A percentile compares a stretch with the other conserved stretches of the same genome.
Conservation (phyloP, 164 flowering plant genomes). For the Vitis rupestris region DNA sequence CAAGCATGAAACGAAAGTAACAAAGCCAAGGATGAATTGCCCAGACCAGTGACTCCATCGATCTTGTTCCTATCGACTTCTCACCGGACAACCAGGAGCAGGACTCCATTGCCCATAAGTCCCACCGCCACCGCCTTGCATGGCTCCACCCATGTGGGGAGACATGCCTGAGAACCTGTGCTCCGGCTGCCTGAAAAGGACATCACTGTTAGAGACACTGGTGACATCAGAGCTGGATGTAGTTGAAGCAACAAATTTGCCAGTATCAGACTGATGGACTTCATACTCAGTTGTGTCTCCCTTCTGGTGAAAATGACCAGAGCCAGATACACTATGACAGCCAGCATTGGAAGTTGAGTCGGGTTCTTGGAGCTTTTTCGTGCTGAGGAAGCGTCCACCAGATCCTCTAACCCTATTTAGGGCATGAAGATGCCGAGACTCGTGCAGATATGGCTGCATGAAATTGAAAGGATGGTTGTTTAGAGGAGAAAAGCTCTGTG, state of each 20-base stretch:
- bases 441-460: conserved; percentile 81
- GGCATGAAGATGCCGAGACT: conserved; percentile 88
- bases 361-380: conserved; percentile 43
- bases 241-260: conserved; percentile 22
- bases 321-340: conserved; percentile 11
- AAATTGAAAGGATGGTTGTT: background rate
- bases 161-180: conserved; percentile 31
- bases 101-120: conserved; percentile 30
- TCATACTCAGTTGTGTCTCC: conserved; percentile 23
- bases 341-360: conserved; percentile 10
- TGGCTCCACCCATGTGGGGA: conserved; percentile 30
- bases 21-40: conserved; percentile 98
- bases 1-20: conserved; percentile 3
- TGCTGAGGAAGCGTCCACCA: conserved; percentile 85
- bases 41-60: conserved; percentile 22
- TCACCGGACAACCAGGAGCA: conserved; percentile 55
- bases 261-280: conserved; percentile 22
- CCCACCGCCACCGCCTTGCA: conserved; percentile 33
- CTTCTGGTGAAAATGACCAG: conserved; percentile 16
- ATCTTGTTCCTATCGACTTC: background rate
- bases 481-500: background rate
- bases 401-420: conserved; percentile 76
- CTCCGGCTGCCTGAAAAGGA: conserved; percentile 30
- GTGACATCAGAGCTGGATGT: conserved; percentile 31
- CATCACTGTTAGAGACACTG: conserved; percentile 25